A percentile compares a stretch with the other conserved stretches of the same genome.
Evolutionary conservation across 164 flowering plant species (phyloP).

Genomic region (Annona cherimola): DNA sequence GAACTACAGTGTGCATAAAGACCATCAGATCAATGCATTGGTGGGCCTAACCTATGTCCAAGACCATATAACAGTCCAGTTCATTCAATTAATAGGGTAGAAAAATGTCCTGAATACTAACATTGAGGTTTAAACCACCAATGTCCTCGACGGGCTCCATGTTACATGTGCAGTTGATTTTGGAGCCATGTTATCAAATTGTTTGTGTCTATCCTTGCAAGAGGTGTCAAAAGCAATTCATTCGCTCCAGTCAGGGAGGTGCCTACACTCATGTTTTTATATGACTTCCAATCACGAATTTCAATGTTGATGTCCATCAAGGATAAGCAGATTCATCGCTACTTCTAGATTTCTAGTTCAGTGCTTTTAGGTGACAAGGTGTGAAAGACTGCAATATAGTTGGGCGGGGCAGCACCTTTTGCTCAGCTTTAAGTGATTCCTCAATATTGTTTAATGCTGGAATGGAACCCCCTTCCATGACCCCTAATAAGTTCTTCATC

Average conservation of each 20-base stretch:
- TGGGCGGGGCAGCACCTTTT: slow-evolving; percentile 41
- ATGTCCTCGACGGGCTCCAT: neutral
- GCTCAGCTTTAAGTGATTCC: slow-evolving; percentile 78
- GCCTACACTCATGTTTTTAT: too few relatives aligned
- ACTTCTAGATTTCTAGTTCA: too few relatives aligned
- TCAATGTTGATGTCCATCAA: too few relatives aligned
- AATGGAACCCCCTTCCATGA: slow-evolving; percentile 91
- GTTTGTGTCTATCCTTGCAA: neutral
- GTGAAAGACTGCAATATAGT: neutral
- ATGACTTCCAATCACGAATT: too few relatives aligned
- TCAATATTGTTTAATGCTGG: slow-evolving; percentile 86
- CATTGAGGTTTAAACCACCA: neutral
- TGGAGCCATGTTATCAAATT: neutral
- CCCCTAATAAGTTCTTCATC: slow-evolving; percentile 94
- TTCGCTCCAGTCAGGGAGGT: too few relatives aligned
- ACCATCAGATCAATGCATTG: neutral
- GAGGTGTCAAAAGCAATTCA: too few relatives aligned
- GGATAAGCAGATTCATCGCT: too few relatives aligned
- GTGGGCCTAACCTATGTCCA: neutral
- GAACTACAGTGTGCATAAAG: neutral
- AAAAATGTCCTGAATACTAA: neutral
- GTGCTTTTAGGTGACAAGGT: too few relatives aligned
- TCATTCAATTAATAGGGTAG: neutral
- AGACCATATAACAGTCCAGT: neutral
- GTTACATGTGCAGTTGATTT: neutral